A percentile compares a stretch with the other conserved stretches of the same genome.
phyloP scores from a whole-genome alignment of 2,329 filamentous ascomycete species.

The Penicillium psychrosexuale region DNA sequence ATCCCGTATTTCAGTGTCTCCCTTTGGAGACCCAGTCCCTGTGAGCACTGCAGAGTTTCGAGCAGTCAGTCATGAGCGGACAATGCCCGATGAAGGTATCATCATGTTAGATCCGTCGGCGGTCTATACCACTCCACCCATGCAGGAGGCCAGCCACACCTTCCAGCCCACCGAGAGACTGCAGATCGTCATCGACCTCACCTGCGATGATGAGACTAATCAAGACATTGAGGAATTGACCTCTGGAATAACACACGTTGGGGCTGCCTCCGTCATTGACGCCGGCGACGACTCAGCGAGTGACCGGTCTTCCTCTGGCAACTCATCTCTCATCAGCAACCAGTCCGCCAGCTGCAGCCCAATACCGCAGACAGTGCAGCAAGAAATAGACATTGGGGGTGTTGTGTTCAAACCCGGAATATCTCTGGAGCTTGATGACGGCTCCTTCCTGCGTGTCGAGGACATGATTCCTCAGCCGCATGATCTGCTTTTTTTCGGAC shows the following conservation, averaged over 20 bases:
- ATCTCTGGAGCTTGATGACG: conserved; percentile 39
- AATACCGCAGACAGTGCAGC: conserved; percentile 7
- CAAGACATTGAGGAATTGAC: neutral
- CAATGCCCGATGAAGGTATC: neutral
- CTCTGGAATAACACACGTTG: neutral
- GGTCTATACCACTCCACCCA: neutral
- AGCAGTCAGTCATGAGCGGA: neutral
- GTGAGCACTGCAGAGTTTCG: neutral
- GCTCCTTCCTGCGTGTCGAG: conserved; percentile 42
- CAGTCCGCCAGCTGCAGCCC: neutral
- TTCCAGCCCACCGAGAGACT: neutral
- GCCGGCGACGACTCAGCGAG: neutral
- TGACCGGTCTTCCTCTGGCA: neutral
- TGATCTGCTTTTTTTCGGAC: conserved; percentile 38
- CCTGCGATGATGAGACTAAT: neutral
- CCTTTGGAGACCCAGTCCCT: neutral
- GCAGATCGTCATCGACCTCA: neutral
- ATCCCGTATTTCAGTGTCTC: conserved; percentile 1
- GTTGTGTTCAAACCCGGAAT: conserved; percentile 28
- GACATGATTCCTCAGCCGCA: conserved; percentile 32
- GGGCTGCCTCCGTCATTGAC: neutral
- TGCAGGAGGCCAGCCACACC: neutral
- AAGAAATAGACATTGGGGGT: conserved; percentile 10
- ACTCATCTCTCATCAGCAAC: neutral
- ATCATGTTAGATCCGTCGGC: neutral